Base-by-base conservation (phyloP, 108 stramenopile species). In the Skeletonema potamos region DNA sequence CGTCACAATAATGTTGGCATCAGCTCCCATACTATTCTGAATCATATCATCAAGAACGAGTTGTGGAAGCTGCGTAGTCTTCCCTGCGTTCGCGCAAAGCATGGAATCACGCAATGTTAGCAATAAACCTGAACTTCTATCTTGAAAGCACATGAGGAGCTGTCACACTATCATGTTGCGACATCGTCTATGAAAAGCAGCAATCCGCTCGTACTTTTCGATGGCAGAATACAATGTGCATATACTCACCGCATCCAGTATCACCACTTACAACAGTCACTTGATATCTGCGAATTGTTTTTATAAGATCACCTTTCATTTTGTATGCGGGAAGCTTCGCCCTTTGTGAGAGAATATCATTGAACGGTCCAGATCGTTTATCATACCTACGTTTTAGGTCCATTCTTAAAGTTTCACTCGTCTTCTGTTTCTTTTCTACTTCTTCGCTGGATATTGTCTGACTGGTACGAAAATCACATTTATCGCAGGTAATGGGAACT, bases 1-100 rank as follows among this genome's bases (percentile, higher is more conserved):
- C 10, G 96, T 96, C 27, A 92, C 86, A 43, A 96, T 82, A 57
- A 97, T 93, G 72, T 91, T 93, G 58, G 89, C 82, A 54, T 71
- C 61, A 4, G 91, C 92, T 6, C 96, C 96, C 39, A 67, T 36
- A 12, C 87, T 90, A 2, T 81, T 73, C 33, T 61, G 33, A 36
- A 94, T 92, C 51, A 89, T 27, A 59, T 90, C 91, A 70, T 97
- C 97, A 18, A 97, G 76, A 5, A 98, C 82, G 22, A 51, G 48
- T n/a, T 51, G 58, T 3, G 58, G 58, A 37, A 59, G 41, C 43
- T 59, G 58, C 2, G 58, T 59, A 20, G 58, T 59, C 20, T 59
- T 59, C 58, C 43, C 27, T 57, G 39, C 15, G 10, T 63, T 28
- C 22, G 1, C 15, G 13, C 3, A 11, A 33, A 41, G 5, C 48